Evolutionary conservation across 306 rosid genomes (phyloP).

Genomic region (Cyclanthera cordifolia): DNA sequence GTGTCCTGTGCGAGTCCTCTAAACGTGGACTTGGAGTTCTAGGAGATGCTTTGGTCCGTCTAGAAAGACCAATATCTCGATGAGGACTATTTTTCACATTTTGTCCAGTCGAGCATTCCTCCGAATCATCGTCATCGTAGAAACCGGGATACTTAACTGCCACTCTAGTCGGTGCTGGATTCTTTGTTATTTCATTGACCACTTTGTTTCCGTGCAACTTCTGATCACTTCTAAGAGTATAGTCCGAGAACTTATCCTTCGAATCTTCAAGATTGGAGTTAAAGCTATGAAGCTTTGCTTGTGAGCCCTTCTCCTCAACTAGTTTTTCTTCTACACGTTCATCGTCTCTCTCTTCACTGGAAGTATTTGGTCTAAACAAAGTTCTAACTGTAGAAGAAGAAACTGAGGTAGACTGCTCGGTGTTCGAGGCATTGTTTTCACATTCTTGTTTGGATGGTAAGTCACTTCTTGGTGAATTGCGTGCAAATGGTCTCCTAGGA

Average conservation of each 20-base stretch:
- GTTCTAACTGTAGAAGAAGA: slow-evolving; percentile 22
- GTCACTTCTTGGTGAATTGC: slow-evolving; percentile 22
- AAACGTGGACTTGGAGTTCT: slow-evolving; percentile 15
- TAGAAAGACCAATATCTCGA: slow-evolving; percentile 38
- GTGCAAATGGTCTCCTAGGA: slow-evolving; percentile 26
- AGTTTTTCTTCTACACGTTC: slow-evolving; percentile 24
- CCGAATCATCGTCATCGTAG: slow-evolving; percentile 28
- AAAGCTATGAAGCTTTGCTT: slow-evolving; percentile 19
- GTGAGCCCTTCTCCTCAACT: slow-evolving; percentile 17
- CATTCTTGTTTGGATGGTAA: slow-evolving; percentile 21
- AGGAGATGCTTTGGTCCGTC: slow-evolving; percentile 47
- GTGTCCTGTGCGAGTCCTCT: slow-evolving; percentile 12
- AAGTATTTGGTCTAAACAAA: slow-evolving; percentile 26
- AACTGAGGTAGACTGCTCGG: slow-evolving; percentile 25
- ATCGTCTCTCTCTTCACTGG: slow-evolving; percentile 26
- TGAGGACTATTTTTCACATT: slow-evolving; percentile 21
- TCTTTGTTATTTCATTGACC: slow-evolving; percentile 22
- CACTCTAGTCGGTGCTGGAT: slow-evolving; percentile 34
- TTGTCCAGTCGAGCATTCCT: slow-evolving; percentile 36
- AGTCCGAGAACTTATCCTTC: slow-evolving; percentile 18
- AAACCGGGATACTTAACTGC: slow-evolving; percentile 35
- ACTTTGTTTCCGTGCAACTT: slow-evolving; percentile 23
- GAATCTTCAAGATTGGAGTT: slow-evolving; percentile 18
- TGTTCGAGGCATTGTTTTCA: slow-evolving; percentile 23
- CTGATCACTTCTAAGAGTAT: slow-evolving; percentile 18